Base-by-base conservation (phyloP, 345 rosid genomes). In the Adansonia digitata region DNA sequence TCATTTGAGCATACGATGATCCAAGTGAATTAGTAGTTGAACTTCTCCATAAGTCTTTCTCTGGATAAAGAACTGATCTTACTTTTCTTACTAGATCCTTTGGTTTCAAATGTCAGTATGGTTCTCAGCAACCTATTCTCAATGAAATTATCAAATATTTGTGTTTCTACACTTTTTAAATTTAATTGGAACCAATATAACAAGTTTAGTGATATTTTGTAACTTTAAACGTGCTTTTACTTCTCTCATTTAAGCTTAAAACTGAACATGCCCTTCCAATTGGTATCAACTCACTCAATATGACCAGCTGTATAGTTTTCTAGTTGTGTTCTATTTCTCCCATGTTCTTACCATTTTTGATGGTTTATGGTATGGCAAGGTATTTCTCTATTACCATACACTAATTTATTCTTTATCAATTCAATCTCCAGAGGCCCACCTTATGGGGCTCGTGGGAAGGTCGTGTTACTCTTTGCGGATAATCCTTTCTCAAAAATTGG, bases 401-500 rank as follows among this genome's bases (percentile, higher is more conserved):
- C 15, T 70, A 59, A 67, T 39, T 66, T 64, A 42, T 72, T 29
- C 52, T 29, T 35, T 63, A 22, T 59, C 43, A 64, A 56, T 46
- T 78, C 43, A 57, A 65, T 34, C 7, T 79, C 22, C 78, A 92
- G 98, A 85, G 98, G 92, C 59, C 97, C 94, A 14, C 31, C 80
- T 37, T 61, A 73, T 78, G 97, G 94, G 64, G 73, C 64, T 72
- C 88, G 89, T 65, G 98, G 98, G 79, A 88, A 80, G 77, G 93
- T 92, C 62, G 76, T 78, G 14, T 85, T 92, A 69, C 83, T 76
- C 52, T 94, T 91, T 69, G 91, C 86, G 73, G 92, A 86, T 60
- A 92, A 89, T 85, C 89, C 89, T 81, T 68, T 78, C 68, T 87
- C 98, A 48, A 92, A 94, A 84, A 82, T 92, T 75, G 98, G 98